These are phyloP conservation scores for Spathaspora hagerdaliae DNA, from an alignment of 805 yeast species.

Conservation along the genomic window DNA sequence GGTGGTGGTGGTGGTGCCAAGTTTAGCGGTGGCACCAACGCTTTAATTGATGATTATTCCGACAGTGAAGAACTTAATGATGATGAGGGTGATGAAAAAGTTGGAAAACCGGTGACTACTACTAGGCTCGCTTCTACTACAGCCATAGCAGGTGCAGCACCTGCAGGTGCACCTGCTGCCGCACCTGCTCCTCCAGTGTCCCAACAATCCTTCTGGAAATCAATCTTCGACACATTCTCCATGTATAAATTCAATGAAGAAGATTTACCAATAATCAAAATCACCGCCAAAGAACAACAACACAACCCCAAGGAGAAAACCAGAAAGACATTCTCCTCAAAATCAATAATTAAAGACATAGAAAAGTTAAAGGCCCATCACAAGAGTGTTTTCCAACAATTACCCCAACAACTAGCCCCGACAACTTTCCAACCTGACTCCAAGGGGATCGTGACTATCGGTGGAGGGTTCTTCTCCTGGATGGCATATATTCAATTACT, in stretches of 20 bases:
- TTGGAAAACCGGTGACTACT: no score
- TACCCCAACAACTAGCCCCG: constrained; percentile 23
- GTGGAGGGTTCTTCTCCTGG: constrained; percentile 51
- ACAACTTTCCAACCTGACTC: constrained; percentile 28
- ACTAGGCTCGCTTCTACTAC: no score
- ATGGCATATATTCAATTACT: constrained; percentile 43
- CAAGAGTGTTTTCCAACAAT: constrained; percentile 1
- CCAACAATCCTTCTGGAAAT: constrained; percentile 16
- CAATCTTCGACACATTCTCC: constrained; percentile 17
- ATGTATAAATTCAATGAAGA: constrained; percentile 11
- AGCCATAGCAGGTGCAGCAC: neutral
- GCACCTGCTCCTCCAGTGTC: neutral
- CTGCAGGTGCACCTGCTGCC: neutral
- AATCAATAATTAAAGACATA: constrained; percentile 16
- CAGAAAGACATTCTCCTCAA: constrained; percentile 18
- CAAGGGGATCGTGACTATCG: constrained; percentile 45
- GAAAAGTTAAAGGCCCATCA: constrained; percentile 8
- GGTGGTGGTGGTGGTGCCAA: no score
- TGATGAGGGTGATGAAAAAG: no score
- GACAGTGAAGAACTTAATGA: no score
- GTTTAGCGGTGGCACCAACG: no score
- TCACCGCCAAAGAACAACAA: constrained; percentile 16
- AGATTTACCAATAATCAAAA: constrained; percentile 11
- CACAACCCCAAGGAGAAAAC: constrained; percentile 15
- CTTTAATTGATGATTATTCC: no score